Evolutionary conservation across 345 rosid species (phyloP).

Genomic region (Pistacia vera): DNA sequence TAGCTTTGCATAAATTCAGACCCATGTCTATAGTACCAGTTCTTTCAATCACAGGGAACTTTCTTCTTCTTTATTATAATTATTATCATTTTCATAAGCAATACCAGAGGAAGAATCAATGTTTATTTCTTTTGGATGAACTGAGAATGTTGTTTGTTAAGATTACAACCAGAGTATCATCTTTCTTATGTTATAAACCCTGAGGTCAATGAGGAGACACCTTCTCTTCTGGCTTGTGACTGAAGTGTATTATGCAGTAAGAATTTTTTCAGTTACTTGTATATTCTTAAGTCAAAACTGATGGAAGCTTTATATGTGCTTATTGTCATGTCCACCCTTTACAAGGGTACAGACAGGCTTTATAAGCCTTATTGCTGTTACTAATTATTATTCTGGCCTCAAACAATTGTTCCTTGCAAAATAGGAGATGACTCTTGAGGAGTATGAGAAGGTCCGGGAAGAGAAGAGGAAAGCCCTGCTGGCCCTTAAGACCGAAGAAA

Average conservation of each 20-base stretch:
- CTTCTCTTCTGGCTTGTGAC: neutral
- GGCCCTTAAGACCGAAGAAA: conserved; percentile 57
- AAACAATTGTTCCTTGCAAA: neutral
- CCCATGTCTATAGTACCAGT: neutral
- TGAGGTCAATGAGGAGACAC: neutral
- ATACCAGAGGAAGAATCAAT: neutral
- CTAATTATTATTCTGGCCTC: neutral
- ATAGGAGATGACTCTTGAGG: conserved; percentile 93
- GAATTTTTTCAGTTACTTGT: neutral
- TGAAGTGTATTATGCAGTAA: neutral
- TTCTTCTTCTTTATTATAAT: no score
- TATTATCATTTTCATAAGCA: neutral
- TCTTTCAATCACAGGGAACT: neutral
- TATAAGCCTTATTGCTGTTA: neutral
- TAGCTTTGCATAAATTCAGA: neutral
- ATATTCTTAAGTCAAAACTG: neutral
- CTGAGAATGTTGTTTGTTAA: no score
- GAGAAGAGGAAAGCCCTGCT: conserved; percentile 71
- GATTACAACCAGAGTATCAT: neutral
- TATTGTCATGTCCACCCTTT: neutral
- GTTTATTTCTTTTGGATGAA: no score
- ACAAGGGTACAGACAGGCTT: neutral
- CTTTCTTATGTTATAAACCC: neutral
- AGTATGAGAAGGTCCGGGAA: conserved; percentile 74
- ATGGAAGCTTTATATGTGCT: neutral